Evolutionary conservation across 2,329 filamentous ascomycete genomes (phyloP).

Genomic region (Lasiodiplodia theobromae): DNA sequence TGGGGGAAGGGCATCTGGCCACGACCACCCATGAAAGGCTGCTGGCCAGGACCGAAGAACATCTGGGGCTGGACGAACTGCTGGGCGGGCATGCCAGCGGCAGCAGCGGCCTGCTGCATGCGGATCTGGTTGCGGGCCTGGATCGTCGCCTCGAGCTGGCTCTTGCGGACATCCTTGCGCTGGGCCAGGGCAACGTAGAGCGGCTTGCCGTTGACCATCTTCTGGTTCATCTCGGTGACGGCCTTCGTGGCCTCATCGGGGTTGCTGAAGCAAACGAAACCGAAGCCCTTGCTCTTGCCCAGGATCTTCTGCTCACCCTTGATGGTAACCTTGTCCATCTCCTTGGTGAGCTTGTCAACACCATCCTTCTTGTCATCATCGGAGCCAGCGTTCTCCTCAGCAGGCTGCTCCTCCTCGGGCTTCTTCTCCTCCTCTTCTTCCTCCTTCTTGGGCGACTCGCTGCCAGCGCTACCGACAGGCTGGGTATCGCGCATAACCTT

Average conservation of each 20-base stretch:
- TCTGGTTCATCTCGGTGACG: slow-evolving; percentile 99
- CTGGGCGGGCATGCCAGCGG: slow-evolving; percentile 80
- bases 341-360: slow-evolving; percentile 46
- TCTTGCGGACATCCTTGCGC: slow-evolving; percentile 99
- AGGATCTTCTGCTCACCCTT: slow-evolving; percentile 70
- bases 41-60: slow-evolving; percentile 87
- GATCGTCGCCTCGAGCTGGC: slow-evolving; percentile 97
- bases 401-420: slow-evolving; percentile 63
- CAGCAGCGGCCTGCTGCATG: slow-evolving; percentile 95
- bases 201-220: slow-evolving; percentile 96
- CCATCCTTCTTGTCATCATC: slow-evolving; percentile 66
- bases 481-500: slow-evolving; percentile 96
- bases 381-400: slow-evolving; percentile 59
- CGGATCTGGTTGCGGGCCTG: slow-evolving; percentile 98
- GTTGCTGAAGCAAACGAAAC: slow-evolving; percentile 99
- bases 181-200: slow-evolving; percentile 97
- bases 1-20: slow-evolving; percentile 69
- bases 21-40: slow-evolving; percentile 67
- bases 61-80: slow-evolving; percentile 87
- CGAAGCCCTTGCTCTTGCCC: slow-evolving; percentile 99
- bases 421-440: slow-evolving; percentile 60
- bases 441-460: slow-evolving; percentile 54
- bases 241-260: slow-evolving; percentile 99
- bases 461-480: slow-evolving; percentile 57
- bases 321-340: slow-evolving; percentile 61